A percentile compares a stretch with the other conserved stretches of the same genome.
These are phyloP conservation scores for Ramularia endophylla DNA, from an alignment of 2,329 filamentous ascomycete species.

Conservation along the genomic window DNA sequence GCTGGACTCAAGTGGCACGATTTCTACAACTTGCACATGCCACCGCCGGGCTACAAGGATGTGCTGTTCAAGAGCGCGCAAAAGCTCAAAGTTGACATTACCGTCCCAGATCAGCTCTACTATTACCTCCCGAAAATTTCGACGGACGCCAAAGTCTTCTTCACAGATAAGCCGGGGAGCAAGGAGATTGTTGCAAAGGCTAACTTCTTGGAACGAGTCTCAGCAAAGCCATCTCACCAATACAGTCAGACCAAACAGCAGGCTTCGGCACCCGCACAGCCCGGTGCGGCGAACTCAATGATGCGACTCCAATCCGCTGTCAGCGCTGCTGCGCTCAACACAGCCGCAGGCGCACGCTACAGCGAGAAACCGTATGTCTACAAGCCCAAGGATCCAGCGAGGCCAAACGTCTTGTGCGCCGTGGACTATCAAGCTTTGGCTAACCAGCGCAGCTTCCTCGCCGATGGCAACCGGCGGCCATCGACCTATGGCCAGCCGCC, in stretches of 20 bases:
- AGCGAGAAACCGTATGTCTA: constrained; percentile 33
- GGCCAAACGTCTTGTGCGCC: constrained; percentile 21
- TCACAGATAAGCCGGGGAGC: constrained; percentile 67
- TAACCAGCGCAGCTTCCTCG: constrained; percentile 26
- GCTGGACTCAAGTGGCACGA: constrained; percentile 52
- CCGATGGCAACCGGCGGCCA: constrained; percentile 18
- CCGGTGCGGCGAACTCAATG: constrained; percentile 16
- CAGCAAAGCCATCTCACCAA: constrained; percentile 29
- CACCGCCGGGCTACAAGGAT: constrained; percentile 39
- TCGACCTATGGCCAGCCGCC: constrained; percentile 14
- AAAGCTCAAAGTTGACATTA: constrained; percentile 65
- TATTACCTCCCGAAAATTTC: constrained; percentile 80
- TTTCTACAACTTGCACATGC: constrained; percentile 56
- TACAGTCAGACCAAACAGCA: constrained; percentile 20
- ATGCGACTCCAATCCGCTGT: constrained; percentile 11
- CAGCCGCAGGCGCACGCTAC: constrained; percentile 11
- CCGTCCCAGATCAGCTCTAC: constrained; percentile 72
- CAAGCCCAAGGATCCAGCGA: constrained; percentile 31
- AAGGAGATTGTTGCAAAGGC: constrained; percentile 61
- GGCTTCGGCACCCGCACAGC: constrained; percentile 18
- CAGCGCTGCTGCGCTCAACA: constrained; percentile 4
- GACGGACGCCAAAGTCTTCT: constrained; percentile 85
- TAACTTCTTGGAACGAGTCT: constrained; percentile 66
- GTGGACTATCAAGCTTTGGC: constrained; percentile 28
- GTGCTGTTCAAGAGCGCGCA: constrained; percentile 31